These are phyloP conservation scores for Ascosphaera apis DNA, from an alignment of 2,329 filamentous ascomycete genomes.

Conservation along the genomic window DNA sequence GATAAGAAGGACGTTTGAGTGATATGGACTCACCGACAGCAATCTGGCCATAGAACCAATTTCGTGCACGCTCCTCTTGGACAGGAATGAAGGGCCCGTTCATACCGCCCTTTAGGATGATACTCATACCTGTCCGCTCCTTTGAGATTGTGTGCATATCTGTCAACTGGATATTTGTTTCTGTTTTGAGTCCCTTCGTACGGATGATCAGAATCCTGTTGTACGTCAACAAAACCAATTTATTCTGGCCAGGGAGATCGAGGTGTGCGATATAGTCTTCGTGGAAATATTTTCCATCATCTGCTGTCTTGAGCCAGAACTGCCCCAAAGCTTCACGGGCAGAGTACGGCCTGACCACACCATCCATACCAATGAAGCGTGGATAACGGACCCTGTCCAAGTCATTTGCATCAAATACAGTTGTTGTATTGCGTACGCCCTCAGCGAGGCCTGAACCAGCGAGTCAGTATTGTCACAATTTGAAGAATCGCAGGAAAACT, in stretches of 20 bases:
- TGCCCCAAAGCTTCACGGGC: constrained; percentile 90
- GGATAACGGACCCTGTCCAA: constrained; percentile 86
- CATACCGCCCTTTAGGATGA: constrained; percentile 67
- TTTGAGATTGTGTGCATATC: constrained; percentile 95
- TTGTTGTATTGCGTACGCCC: constrained; percentile 95
- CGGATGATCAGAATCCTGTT: constrained; percentile 73
- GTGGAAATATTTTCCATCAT: constrained; percentile 94
- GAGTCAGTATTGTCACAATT: constrained; percentile 4
- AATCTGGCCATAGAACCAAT: constrained; percentile 44
- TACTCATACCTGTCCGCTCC: constrained; percentile 79
- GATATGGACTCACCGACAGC: constrained; percentile 26
- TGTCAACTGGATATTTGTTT: constrained; percentile 92
- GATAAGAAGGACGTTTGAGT: not conserved
- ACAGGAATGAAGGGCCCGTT: constrained; percentile 92
- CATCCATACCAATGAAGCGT: constrained; percentile 76
- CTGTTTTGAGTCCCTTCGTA: constrained; percentile 60
- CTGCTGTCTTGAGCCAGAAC: constrained; percentile 95
- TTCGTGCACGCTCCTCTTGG: constrained; percentile 54
- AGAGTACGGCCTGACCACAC: constrained; percentile 81
- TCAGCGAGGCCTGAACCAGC: constrained; percentile 48
- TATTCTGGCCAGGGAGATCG: constrained; percentile 70
- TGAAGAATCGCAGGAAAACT: constrained; percentile 4
- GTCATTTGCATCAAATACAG: constrained; percentile 85
- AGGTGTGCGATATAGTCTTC: constrained; percentile 94
- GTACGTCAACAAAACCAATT: constrained; percentile 75